Percentiles rank a stretch among this genome's conserved stretches.
phyloP scores from a whole-genome alignment of 495 filamentous ascomycete genomes.

The Penicillium argentinense region DNA sequence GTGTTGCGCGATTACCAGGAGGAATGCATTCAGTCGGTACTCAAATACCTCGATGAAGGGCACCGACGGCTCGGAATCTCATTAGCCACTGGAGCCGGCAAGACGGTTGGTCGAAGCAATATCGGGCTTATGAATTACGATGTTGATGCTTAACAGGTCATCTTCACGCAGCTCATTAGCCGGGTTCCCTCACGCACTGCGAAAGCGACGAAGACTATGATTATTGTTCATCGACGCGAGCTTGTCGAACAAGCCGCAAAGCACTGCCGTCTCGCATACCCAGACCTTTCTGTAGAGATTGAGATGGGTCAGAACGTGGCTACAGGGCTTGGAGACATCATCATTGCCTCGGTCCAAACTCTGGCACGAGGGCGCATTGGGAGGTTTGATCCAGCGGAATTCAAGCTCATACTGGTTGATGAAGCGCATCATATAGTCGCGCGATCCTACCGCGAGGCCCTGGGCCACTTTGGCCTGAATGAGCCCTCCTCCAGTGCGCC shows the following conservation, averaged over 20 bases:
- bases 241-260: constrained; percentile 92
- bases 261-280: constrained; percentile 81
- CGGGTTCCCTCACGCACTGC: constrained; percentile 61
- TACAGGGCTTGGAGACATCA: constrained; percentile 82
- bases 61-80: constrained; percentile 85
- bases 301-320: constrained; percentile 82
- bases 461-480: constrained; percentile 74
- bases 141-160: constrained; percentile 56
- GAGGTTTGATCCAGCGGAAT: constrained; percentile 76
- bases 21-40: constrained; percentile 85
- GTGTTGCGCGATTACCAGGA: constrained; percentile 76
- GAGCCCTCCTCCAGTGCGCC: constrained; percentile 54
- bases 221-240: constrained; percentile 88
- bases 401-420: constrained; percentile 93
- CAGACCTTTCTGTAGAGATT: constrained; percentile 74
- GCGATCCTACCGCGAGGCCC: constrained; percentile 65
- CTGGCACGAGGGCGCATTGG: constrained; percentile 68
- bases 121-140: neutral
- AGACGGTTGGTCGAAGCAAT: constrained; percentile 62
- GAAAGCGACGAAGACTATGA: constrained; percentile 74
- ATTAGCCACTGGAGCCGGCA: constrained; percentile 87
- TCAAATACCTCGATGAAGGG: constrained; percentile 68
- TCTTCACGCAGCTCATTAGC: constrained; percentile 94
- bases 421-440: constrained; percentile 99
- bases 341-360: constrained; percentile 85